These are phyloP conservation scores for Phytophthora tubulina DNA, from an alignment of 352 stramenopile species.

Conservation along the genomic window DNA sequence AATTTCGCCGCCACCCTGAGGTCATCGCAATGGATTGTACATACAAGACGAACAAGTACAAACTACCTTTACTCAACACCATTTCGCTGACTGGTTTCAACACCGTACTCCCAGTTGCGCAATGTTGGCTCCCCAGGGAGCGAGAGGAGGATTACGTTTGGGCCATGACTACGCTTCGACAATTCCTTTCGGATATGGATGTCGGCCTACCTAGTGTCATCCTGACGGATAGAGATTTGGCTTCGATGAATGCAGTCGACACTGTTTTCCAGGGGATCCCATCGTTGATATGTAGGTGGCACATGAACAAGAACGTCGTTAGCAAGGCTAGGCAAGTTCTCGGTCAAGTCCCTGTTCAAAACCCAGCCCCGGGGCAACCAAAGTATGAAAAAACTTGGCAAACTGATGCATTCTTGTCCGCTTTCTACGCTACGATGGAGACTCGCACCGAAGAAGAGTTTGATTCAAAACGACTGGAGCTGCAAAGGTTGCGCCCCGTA, in stretches of 20 bases:
- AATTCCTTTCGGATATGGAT: neutral
- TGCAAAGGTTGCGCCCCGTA: neutral
- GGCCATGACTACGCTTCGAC: neutral
- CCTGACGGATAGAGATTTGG: neutral
- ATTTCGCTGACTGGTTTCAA: neutral
- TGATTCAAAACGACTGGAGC: neutral
- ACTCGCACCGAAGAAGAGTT: neutral
- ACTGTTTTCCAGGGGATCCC: neutral
- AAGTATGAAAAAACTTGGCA: constrained; percentile 2
- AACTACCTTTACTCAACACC: neutral
- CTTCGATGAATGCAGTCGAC: neutral
- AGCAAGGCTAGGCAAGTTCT: neutral
- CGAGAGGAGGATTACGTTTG: neutral
- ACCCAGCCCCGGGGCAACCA: neutral
- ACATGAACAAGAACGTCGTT: neutral
- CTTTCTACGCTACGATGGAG: neutral
- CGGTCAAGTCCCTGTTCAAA: neutral
- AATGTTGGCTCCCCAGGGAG: neutral
- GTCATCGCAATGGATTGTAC: neutral
- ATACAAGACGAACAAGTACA: neutral
- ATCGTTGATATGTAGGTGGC: neutral
- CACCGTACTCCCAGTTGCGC: neutral
- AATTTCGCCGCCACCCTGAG: constrained; percentile 13
- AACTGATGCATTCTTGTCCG: constrained; percentile 5
- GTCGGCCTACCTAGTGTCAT: neutral